Evolutionary conservation across 306 rosid species (phyloP), one percentile per base, ranked within the genome.

Genomic region (Quercus agrifolia): DNA sequence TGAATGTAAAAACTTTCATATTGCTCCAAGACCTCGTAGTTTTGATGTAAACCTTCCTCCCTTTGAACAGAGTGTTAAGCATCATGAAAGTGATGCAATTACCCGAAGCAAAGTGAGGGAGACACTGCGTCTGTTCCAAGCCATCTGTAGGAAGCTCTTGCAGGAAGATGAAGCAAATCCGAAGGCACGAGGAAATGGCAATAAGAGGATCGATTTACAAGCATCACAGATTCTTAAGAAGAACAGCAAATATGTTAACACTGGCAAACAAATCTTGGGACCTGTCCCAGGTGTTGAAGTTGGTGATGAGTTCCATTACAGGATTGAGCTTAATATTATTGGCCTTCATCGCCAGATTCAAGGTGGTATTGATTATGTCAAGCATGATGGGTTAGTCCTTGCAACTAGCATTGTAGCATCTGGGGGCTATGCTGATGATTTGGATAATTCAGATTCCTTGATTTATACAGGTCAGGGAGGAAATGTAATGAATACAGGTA

Each of bases 401-500:
- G 97, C 98, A 57, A 88, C 94, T 68, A 90, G 98, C 83, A 80
- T 95, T 74, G 97, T 95, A 71, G 93, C 97, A 20, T 95, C 98
- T 0, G 97, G 97, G 78, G 98, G 90, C 35, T 91, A 95, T 84
- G 84, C 88, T 56, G 93, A 95, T 83, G 92, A 89, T 12, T 80
- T 89, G 74, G 96, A 88, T 74, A 77, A 89, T 78, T 85, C 97
- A 5, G 92, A 90, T 83, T 87, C 86, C 80, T 83, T 95, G 88
- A 80, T 79, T 55, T 95, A 92, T 80, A 89, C 94, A 0, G 99
- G 99, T 44, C 98, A 92, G 81, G 99, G 99, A 76, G 99, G 98
- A 67, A 91, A 90, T 90, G 84, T 95, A 77, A 81, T 90, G 85
- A 78, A 80, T 69, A 46, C 78, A 28, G 92, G 64, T 55, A 95